phyloP scores from a whole-genome alignment of 768 basidiomycete genomes.

The Tricholoma saponaceum region DNA sequence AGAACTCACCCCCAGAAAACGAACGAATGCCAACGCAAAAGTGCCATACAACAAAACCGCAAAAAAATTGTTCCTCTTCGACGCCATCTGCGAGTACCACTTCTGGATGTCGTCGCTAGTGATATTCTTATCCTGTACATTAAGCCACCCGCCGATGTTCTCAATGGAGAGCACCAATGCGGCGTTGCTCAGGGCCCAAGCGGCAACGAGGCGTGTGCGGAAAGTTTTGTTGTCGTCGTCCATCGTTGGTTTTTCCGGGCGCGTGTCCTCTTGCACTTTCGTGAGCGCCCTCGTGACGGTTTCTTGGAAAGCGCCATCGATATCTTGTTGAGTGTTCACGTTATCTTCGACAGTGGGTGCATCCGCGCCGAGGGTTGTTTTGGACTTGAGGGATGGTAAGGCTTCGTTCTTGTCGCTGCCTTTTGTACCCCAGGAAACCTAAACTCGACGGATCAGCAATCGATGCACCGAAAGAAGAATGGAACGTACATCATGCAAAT shows the following conservation, averaged over 20 bases:
- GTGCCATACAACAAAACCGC: constrained; percentile 59
- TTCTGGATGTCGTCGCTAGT: constrained; percentile 25
- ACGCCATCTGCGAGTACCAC: constrained; percentile 25
- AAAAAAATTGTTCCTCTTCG: constrained; percentile 55
- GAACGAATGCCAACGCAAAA: constrained; percentile 50
- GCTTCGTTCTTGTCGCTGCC: constrained; percentile 84
- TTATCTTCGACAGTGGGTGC: constrained; percentile 73
- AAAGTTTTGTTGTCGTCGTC: constrained; percentile 83
- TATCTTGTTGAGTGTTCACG: constrained; percentile 67
- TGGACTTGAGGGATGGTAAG: constrained; percentile 60
- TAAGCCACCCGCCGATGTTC: constrained; percentile 46
- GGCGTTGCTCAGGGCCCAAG: constrained; percentile 68
- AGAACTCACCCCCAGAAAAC: constrained; percentile 54
- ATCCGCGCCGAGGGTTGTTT: constrained; percentile 58
- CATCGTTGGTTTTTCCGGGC: constrained; percentile 63
- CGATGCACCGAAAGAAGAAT: background rate
- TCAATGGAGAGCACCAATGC: constrained; percentile 53
- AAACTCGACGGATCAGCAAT: constrained; percentile 1
- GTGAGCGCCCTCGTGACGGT: constrained; percentile 75
- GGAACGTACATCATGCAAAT: constrained; percentile 75
- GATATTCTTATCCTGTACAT: constrained; percentile 30
- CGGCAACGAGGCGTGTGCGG: constrained; percentile 73
- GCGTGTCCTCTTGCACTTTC: constrained; percentile 43
- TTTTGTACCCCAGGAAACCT: constrained; percentile 94
- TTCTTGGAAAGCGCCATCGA: constrained; percentile 79